Evolutionary conservation across 2,329 filamentous ascomycete species (phyloP), one percentile per base, ranked within the genome.

Genomic region (Teratosphaeria gauchensis): DNA sequence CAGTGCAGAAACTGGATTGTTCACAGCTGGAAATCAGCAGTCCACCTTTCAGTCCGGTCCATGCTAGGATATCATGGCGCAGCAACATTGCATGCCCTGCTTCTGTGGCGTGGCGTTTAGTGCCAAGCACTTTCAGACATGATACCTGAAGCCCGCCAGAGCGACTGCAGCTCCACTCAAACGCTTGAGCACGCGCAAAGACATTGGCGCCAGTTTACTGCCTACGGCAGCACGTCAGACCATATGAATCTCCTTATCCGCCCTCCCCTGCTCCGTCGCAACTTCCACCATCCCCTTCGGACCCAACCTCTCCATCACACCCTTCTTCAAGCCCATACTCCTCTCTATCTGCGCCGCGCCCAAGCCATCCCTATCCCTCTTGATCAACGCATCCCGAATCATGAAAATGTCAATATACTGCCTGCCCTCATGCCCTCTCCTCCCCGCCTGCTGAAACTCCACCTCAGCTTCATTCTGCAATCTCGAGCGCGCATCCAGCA

Each of bases 391-490:
- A 60, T 69, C 67, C 67, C 74, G 65, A 42, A 80, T 68, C 21
- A 72, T 69, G 21, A 69, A 71, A 4, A 75, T 75, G 65, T 80
- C 78, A 56, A 78, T 58, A 59, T 78, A 79, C 61, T 72, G 71
- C 63, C 76, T 68, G 2, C 77, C 77, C 48, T 68, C 61, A 57
- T 76, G 73, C 0, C 74, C 75, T 59, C 68, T 69, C 33, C 72
- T 69, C 0, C 76, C 77, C 3, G 75, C 68, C 56, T 75, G 71
- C 19, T 77, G 75, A 46, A 82, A 68, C 68, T 86, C 83, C 21
- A 70, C 67, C 33, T 85, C 82, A 1, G 81, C 84, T 38, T 77
- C 75, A 21, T 76, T 76, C 28, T 77, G 73, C 51, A 85, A 73
- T 32, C 73, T 71, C 56, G 80, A 72, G 46, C 83, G 75, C 3